phyloP scores from a whole-genome alignment of 805 yeast genomes.

The Nakazawaea ambrosiae region DNA sequence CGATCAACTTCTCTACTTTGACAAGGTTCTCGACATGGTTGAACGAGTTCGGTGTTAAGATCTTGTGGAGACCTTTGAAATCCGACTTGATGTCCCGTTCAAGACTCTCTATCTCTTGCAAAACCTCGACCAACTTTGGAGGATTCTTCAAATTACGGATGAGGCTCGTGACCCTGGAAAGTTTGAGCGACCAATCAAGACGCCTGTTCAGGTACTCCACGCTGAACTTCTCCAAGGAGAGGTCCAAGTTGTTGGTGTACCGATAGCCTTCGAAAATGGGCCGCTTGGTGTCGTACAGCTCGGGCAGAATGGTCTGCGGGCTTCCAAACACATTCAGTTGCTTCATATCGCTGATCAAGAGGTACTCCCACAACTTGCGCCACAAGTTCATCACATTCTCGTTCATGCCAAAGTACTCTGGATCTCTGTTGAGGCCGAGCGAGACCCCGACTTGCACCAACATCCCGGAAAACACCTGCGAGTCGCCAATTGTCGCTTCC shows the following conservation, averaged over 20 bases:
- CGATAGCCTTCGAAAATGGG: constrained; percentile 33
- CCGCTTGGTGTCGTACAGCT: constrained; percentile 15
- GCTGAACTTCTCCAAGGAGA: constrained; percentile 33
- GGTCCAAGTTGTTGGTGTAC: constrained; percentile 29
- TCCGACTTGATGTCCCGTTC: constrained; percentile 26
- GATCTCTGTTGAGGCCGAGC: constrained; percentile 65
- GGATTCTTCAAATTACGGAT: constrained; percentile 33
- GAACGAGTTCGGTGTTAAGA: constrained; percentile 19
- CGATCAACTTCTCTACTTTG: constrained; percentile 17
- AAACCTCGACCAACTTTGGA: constrained; percentile 30
- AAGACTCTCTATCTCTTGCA: constrained; percentile 26
- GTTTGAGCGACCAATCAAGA: constrained; percentile 21
- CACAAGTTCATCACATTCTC: constrained; percentile 15
- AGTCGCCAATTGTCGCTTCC: constrained; percentile 49
- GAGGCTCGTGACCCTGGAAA: constrained; percentile 27
- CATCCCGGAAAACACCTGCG: constrained; percentile 48
- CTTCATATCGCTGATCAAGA: constrained; percentile 37
- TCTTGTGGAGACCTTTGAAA: constrained; percentile 24
- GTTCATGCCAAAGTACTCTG: constrained; percentile 17
- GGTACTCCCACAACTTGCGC: constrained; percentile 47
- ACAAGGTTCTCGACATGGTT: constrained; percentile 17
- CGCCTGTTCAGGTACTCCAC: constrained; percentile 25
- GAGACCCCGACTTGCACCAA: constrained; percentile 61
- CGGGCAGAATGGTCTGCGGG: constrained; percentile 30
- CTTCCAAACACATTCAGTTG: constrained; percentile 43